Percentiles rank a stretch among this genome's conserved stretches.
Evolutionary conservation across 2,329 filamentous ascomycete genomes (phyloP).

Genomic region (Leptographium galeiforme): DNA sequence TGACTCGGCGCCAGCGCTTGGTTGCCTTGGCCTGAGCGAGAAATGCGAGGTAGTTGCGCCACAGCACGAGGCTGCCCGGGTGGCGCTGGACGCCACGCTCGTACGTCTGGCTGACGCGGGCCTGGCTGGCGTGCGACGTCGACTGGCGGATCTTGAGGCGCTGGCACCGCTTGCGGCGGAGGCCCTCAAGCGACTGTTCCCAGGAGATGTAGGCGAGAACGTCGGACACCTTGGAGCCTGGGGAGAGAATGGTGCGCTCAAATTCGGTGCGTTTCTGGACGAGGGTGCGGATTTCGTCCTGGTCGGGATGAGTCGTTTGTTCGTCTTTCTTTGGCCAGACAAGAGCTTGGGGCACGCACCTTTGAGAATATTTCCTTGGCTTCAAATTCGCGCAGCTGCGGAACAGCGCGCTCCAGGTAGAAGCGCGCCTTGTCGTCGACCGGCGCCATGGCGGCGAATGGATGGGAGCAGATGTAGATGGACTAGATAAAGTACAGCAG

Average conservation of each 20-base stretch:
- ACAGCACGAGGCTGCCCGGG: conserved; percentile 65
- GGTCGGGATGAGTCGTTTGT: conserved; percentile 1
- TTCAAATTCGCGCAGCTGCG: conserved; percentile 84
- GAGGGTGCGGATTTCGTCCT: conserved; percentile 84
- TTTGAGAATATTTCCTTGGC: conserved; percentile 81
- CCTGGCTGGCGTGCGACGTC: conserved; percentile 58
- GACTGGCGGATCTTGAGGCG: conserved; percentile 62
- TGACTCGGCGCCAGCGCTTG: conserved; percentile 50
- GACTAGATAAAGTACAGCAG: too few species aligned
- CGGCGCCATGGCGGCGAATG: conserved; percentile 48
- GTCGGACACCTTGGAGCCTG: conserved; percentile 62
- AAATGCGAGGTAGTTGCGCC: conserved; percentile 83
- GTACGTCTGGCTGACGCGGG: conserved; percentile 77
- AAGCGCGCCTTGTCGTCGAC: conserved; percentile 91
- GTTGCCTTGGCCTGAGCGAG: conserved; percentile 53
- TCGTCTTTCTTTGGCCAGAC: too few species aligned
- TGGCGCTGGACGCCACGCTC: conserved; percentile 78
- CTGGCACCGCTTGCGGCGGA: conserved; percentile 72
- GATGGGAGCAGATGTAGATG: not conserved
- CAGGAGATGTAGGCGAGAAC: conserved; percentile 72
- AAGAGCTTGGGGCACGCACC: conserved; percentile 25
- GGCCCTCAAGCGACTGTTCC: conserved; percentile 56
- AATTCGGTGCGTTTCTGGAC: conserved; percentile 84
- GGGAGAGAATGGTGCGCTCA: conserved; percentile 79
- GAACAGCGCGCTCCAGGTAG: conserved; percentile 82